Evolutionary conservation across 1,284 basidiomycete genomes (phyloP), one percentile per base, ranked within the genome.

Genomic region (Earliella scabrosa): DNA sequence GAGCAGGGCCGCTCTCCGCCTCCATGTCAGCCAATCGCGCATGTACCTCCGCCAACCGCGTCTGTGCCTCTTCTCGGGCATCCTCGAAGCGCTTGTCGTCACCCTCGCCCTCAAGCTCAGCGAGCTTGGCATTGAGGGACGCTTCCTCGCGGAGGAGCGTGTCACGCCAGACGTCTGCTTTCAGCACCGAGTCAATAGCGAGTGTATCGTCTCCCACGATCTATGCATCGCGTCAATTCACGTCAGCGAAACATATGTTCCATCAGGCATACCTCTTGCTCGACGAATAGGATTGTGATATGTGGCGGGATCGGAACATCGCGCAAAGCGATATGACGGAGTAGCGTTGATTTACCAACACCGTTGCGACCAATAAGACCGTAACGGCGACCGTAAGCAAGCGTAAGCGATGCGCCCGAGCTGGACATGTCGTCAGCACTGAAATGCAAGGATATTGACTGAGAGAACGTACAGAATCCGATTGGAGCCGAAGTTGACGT

Each of bases 301-400:
- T 98, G 92, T 0, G 92, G 79, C 10, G 95, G 95, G 56, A 97
- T 91, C 10, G 94, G 89, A 11, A 99, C 88, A 68, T 99, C 97
- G 68, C 97, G 87, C 77, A 99, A 82, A 1, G 97, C 93, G 69
- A 99, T 94, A 71, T 97, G 91, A 45, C 96, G 88, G 32, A 99
- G 81, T n/a, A 99, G 81, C 2, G 97, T 98, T 20, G 95, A 97
- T 79, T 99, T 99, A 76, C 97, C 97, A 66, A 98, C 89, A 89
- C 95, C 91, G 71, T 93, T 93, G 47, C 90, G 86, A 68, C 91
- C 90, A 68, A 93, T 92, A 53, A 93, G 74, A 60, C 93, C 94
- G 71, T 96, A 96, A 40, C 94, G 83, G 45, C 94, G 85, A 46
- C 95, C 95, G 69, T 94, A 84, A 1, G 95, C 93, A 49, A 98